Percentiles rank a stretch among this genome's conserved stretches.
phyloP scores from a whole-genome alignment of 2,329 filamentous ascomycete species.

The Ophiosphaerella narmari region DNA sequence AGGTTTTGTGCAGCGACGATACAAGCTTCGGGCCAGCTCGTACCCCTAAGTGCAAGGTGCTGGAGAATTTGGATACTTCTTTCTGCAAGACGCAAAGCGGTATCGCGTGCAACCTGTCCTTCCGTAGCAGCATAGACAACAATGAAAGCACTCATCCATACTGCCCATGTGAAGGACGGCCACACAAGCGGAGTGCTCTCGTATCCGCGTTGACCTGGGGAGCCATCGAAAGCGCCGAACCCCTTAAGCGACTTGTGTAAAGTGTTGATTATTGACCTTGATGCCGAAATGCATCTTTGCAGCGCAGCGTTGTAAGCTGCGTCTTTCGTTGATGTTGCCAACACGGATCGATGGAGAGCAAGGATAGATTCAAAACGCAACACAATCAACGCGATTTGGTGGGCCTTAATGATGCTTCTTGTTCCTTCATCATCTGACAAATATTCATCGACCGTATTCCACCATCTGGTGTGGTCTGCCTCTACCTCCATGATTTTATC shows the following conservation, averaged over 20 bases:
- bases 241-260: constrained; percentile 26
- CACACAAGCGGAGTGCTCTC: constrained; percentile 26
- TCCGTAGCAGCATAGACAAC: constrained; percentile 27
- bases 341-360: constrained; percentile 25
- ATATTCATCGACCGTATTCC: constrained; percentile 32
- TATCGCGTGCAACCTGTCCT: constrained; percentile 21
- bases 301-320: constrained; percentile 26
- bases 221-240: constrained; percentile 29
- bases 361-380: constrained; percentile 29
- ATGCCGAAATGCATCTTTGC: constrained; percentile 30
- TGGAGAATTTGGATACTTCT: constrained; percentile 24
- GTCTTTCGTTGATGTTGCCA: constrained; percentile 27
- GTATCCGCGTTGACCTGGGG: constrained; percentile 25
- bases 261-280: constrained; percentile 30
- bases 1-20: constrained; percentile 29
- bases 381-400: constrained; percentile 28
- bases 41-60: constrained; percentile 28
- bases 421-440: constrained; percentile 19
- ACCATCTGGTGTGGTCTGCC: constrained; percentile 31
- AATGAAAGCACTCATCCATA: constrained; percentile 33
- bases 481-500: constrained; percentile 21
- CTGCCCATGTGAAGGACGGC: constrained; percentile 34
- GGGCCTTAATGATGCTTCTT: constrained; percentile 21
- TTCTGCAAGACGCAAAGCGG: constrained; percentile 20
- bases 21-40: constrained; percentile 32